Conservation (phyloP, 345 rosid genomes). For the Lepidium didymum region DNA sequence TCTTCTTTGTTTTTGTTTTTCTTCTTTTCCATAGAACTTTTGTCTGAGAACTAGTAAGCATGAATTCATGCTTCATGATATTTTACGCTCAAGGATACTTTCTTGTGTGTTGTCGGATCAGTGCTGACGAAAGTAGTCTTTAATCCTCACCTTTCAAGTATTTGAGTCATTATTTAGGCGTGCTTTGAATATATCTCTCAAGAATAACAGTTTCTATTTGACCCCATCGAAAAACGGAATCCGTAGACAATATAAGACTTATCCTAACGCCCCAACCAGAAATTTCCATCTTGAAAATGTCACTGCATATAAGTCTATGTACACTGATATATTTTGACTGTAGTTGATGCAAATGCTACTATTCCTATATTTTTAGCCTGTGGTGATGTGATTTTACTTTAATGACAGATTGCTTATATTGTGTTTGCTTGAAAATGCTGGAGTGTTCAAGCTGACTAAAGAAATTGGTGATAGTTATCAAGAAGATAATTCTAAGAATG, state of each 20-base stretch:
- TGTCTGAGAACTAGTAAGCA: not conserved
- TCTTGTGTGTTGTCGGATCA: not conserved
- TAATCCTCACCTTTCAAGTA: not conserved
- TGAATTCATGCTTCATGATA: not conserved
- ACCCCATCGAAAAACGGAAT: not conserved
- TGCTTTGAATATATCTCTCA: not conserved
- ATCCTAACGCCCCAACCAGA: not conserved
- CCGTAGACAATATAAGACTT: not conserved
- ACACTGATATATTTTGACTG: not conserved
- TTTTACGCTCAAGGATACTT: not conserved
- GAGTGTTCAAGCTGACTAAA: slow-evolving; percentile 54
- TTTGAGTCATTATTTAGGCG: not conserved
- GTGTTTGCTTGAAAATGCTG: slow-evolving; percentile 72
- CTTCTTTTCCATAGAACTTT: not conserved
- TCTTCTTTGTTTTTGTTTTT: not conserved
- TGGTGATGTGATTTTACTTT: slow-evolving; percentile 1
- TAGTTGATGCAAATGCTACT: not conserved
- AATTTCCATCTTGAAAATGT: not conserved
- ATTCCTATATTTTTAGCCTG: not conserved
- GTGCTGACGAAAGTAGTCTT: not conserved
- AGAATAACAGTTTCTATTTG: not conserved
- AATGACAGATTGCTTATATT: slow-evolving; percentile 67
- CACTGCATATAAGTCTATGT: not conserved
- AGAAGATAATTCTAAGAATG: slow-evolving; percentile 23
- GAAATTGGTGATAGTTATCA: slow-evolving; percentile 36